These are phyloP conservation scores for Epicoccum nigrum DNA, from an alignment of 2,329 filamentous ascomycete genomes.

Conservation along the genomic window DNA sequence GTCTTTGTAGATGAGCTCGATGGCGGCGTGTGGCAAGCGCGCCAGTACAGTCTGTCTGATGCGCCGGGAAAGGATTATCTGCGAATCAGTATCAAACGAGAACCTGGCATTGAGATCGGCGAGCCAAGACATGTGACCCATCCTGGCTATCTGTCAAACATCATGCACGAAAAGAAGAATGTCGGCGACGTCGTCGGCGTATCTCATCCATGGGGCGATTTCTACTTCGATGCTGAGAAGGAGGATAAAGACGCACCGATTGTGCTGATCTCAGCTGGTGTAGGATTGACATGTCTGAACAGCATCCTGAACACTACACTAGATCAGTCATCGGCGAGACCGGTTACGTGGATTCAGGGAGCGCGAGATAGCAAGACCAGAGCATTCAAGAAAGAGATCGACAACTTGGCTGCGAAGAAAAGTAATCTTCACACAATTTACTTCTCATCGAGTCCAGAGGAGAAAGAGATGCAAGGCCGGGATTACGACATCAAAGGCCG, in stretches of 20 bases:
- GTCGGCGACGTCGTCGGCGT: constrained; percentile 69
- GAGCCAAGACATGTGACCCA: constrained; percentile 57
- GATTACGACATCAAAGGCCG: constrained; percentile 67
- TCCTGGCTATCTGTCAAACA: constrained; percentile 72
- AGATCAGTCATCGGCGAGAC: constrained; percentile 46
- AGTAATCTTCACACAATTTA: constrained; percentile 60
- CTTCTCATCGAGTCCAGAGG: constrained; percentile 62
- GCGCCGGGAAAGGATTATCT: constrained; percentile 66
- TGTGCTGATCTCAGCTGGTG: constrained; percentile 71
- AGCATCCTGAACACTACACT: constrained; percentile 64
- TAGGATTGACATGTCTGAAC: constrained; percentile 70
- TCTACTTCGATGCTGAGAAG: constrained; percentile 63
- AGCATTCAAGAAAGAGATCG: constrained; percentile 63
- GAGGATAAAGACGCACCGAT: constrained; percentile 57
- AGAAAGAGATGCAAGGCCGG: constrained; percentile 54
- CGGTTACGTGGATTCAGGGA: constrained; percentile 68
- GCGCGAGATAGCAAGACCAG: constrained; percentile 58
- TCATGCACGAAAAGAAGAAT: constrained; percentile 67
- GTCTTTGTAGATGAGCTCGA: constrained; percentile 58
- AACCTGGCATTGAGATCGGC: constrained; percentile 59
- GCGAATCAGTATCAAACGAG: constrained; percentile 74
- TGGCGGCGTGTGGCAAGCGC: constrained; percentile 64
- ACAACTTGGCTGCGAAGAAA: constrained; percentile 51
- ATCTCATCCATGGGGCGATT: constrained; percentile 68
- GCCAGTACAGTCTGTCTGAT: constrained; percentile 77